phyloP scores from a whole-genome alignment of 2,329 filamentous ascomycete species.

The Truncatella angustata region DNA sequence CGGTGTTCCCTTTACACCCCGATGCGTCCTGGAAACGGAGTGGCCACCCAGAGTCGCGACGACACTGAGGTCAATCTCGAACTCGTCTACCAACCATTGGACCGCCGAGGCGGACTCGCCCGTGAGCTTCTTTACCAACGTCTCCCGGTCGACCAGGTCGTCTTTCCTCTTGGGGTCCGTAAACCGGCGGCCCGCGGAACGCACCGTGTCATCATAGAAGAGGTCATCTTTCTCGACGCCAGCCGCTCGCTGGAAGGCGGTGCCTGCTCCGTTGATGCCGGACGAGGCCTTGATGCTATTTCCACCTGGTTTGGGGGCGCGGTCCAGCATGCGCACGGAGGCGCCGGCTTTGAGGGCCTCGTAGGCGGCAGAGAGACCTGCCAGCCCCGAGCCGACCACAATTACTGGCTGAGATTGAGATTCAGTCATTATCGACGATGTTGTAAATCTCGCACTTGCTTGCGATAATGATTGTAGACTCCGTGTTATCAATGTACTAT shows the following conservation, averaged over 20 bases:
- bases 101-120: constrained; percentile 46
- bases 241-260: constrained; percentile 48
- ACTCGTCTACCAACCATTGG: constrained; percentile 54
- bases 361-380: constrained; percentile 58
- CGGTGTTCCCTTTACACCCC: constrained; percentile 53
- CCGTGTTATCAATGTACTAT: background rate
- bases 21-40: constrained; percentile 53
- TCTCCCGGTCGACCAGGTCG: constrained; percentile 33
- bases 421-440: constrained; percentile 3
- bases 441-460: background rate
- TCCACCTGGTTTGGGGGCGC: constrained; percentile 57
- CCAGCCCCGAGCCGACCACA: constrained; percentile 64
- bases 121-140: constrained; percentile 48
- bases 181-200: constrained; percentile 50
- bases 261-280: constrained; percentile 62
- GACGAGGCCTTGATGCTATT: constrained; percentile 68
- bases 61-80: constrained; percentile 56
- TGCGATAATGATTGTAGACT: background rate
- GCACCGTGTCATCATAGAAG: constrained; percentile 56
- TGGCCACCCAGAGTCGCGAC: constrained; percentile 62
- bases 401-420: constrained; percentile 39
- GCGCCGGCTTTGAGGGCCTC: constrained; percentile 52
- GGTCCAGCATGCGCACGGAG: constrained; percentile 57
- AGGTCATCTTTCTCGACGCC: constrained; percentile 33
- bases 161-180: constrained; percentile 20